Base-by-base conservation (phyloP, 805 yeast species). In the Schwanniomyces pseudopolymorphus region DNA sequence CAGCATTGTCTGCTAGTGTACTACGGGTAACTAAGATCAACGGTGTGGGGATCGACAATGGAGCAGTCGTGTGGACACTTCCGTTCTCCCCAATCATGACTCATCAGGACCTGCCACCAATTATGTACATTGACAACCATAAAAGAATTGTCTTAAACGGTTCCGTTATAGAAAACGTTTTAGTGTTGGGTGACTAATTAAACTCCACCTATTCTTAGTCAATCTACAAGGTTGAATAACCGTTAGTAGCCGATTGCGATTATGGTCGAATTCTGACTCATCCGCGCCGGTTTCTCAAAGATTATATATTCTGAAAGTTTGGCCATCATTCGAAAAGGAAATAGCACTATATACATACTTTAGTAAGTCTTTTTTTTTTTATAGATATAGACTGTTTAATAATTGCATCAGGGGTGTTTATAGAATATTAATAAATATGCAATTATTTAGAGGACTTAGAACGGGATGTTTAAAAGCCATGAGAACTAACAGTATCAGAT, bases 11-110 rank as follows among this genome's bases (percentile, higher is more conserved):
- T 7, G 38, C 43, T 8, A 11, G 17, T 5, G 58, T 60, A 1
- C 51, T 67, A 20, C 53, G 75, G 13, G 48, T 70, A 19, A 53
- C 39, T 13, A 63, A 58, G 36, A 46, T 72, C 33, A 72, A 72
- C 53, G 78, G 77, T 0, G 50, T 63, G 3, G 47, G 46, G 5
- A 56, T 71, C 2, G 40, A 47, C 3, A 51, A 52, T 3, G 62
- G 57, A 10, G 41, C 52, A 14, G 51, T 54, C 2, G 44, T 70
- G 3, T 70, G 75, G 75, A 63, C 69, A 2, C 40, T 48, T 10
- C 66, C 66, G 5, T 60, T 67, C 38, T 50, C 49, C 19, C 42
- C 51, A 5, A 40, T 40, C 13, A 13, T 14, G 11, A 43, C 47
- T 3, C 49, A 45, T 4, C 37, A 40, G 24, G 39, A 31, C 13